Percentiles rank a stretch among this genome's conserved stretches.
These are phyloP conservation scores for Hypsizygus ulmarius DNA, from an alignment of 1,284 basidiomycete genomes.

Conservation along the genomic window DNA sequence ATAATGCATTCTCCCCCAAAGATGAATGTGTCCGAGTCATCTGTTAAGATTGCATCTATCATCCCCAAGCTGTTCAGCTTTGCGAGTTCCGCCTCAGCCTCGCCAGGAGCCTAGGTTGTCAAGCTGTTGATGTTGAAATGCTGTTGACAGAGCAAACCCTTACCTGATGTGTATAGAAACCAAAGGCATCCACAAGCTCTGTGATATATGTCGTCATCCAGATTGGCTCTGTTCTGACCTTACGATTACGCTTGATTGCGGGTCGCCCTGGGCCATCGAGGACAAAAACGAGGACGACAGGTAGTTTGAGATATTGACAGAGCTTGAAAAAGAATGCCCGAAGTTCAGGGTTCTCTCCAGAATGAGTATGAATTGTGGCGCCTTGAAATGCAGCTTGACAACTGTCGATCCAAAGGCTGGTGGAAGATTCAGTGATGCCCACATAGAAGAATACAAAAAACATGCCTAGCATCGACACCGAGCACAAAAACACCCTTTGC, in stretches of 20 bases:
- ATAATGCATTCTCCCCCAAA: slow-evolving; percentile 25
- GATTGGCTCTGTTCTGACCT: slow-evolving; percentile 14
- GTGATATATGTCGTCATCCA: slow-evolving; percentile 19
- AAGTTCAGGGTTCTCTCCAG: slow-evolving; percentile 25
- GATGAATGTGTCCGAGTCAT: slow-evolving; percentile 26
- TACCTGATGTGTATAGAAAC: slow-evolving; percentile 20
- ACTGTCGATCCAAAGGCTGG: slow-evolving; percentile 6
- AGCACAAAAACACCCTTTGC: not conserved
- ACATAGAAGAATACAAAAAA: too few relatives aligned
- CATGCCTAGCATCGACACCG: slow-evolving; percentile 2
- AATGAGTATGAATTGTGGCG: slow-evolving; percentile 1
- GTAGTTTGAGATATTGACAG: slow-evolving; percentile 15
- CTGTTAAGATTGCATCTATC: slow-evolving; percentile 26
- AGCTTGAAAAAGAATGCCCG: slow-evolving; percentile 20
- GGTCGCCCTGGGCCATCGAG: slow-evolving; percentile 27
- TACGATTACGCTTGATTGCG: slow-evolving; percentile 19
- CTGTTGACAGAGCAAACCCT: too few relatives aligned
- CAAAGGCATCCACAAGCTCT: slow-evolving; percentile 23
- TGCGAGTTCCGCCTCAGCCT: slow-evolving; percentile 31
- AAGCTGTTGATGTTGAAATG: not conserved
- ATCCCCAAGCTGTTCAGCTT: slow-evolving; percentile 19
- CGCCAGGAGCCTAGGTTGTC: slow-evolving; percentile 25
- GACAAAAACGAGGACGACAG: slow-evolving; percentile 23
- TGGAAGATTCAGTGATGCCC: not conserved
- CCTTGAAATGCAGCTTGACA: slow-evolving; percentile 1